Base-by-base conservation (phyloP, 2,329 filamentous ascomycete genomes). In the Phialocephala sp. region DNA sequence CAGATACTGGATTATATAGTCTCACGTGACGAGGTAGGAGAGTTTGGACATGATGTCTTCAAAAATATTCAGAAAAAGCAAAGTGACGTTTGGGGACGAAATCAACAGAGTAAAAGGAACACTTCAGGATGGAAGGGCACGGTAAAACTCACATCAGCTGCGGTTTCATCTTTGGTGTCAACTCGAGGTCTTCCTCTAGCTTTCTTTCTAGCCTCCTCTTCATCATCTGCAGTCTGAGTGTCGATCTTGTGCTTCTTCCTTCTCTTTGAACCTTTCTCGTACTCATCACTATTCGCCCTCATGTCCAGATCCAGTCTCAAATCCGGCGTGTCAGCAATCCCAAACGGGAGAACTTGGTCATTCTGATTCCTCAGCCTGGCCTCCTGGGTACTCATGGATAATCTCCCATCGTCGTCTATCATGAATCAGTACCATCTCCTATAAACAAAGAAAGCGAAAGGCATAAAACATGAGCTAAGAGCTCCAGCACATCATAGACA, bases 121-220 rank as follows among this genome's bases (percentile, higher is more conserved):
- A 66, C 36, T 47, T 27, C 37, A 54, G 36, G 24, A 27, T 39
- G 47, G 35, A 54, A 47, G 43, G 59, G 56, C 61, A 27, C 35
- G 14, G 22, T 22, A 60, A 56, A 66, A 88, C 90, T 85, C 79
- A 93, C 91, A 80, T 94, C 92, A 62, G 87, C 88, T 67, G 91
- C 88, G 27, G 89, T 93, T 77, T 92, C 88, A 77, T 94, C 91
- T 67, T 88, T 87, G n/a, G 87, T 87, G 71, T 94, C 89, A 18
- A 95, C 82, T 59, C 91, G 83, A 6, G 92, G 92, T 63, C 92
- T 84, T 8, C 92, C 92, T 74, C 92, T 83, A 20, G 87, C 81
- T 72, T 90, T 87, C 76, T 87, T 89, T 72, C 81, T 83, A 57
- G 81, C 80, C 59, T 82, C 81, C 2, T 80, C 79, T 0, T 83